phyloP scores from a whole-genome alignment of 495 filamentous ascomycete species.

The Penicillium turbatum region DNA sequence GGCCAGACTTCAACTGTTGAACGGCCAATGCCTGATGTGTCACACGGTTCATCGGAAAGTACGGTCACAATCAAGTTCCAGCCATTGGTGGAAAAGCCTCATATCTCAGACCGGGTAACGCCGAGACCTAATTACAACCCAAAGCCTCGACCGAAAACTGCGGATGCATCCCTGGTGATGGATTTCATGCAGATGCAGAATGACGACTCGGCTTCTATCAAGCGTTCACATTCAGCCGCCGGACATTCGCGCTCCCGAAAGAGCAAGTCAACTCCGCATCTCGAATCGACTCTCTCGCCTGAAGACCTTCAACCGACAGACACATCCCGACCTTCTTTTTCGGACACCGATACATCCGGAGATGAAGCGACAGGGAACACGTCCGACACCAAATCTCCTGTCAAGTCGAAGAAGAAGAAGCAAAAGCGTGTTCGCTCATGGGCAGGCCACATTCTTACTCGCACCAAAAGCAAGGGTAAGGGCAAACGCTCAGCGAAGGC shows the following conservation, averaged over 20 bases:
- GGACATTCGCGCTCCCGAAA: conserved; percentile 37
- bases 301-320: conserved; percentile 29
- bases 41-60: conserved; percentile 68
- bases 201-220: conserved; percentile 16
- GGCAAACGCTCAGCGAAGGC: conserved; percentile 29
- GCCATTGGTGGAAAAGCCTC: conserved; percentile 42
- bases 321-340: conserved; percentile 29
- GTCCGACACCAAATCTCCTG: conserved; percentile 22
- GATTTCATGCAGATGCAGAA: conserved; percentile 17
- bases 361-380: conserved; percentile 22
- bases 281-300: conserved; percentile 22
- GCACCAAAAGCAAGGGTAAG: conserved; percentile 62
- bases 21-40: conserved; percentile 67
- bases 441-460: conserved; percentile 70
- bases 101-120: conserved; percentile 58
- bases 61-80: conserved; percentile 48
- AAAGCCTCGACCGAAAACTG: conserved; percentile 46
- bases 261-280: conserved; percentile 31
- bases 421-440: conserved; percentile 77
- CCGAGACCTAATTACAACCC: conserved; percentile 50
- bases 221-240: conserved; percentile 36
- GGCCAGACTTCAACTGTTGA: conserved; percentile 62
- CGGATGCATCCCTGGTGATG: conserved; percentile 47
- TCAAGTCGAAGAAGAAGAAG: conserved; percentile 64
- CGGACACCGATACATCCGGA: conserved; percentile 29